These are phyloP conservation scores for Lactarius hengduanensis DNA, from an alignment of 768 basidiomycete species.

Conservation along the genomic window DNA sequence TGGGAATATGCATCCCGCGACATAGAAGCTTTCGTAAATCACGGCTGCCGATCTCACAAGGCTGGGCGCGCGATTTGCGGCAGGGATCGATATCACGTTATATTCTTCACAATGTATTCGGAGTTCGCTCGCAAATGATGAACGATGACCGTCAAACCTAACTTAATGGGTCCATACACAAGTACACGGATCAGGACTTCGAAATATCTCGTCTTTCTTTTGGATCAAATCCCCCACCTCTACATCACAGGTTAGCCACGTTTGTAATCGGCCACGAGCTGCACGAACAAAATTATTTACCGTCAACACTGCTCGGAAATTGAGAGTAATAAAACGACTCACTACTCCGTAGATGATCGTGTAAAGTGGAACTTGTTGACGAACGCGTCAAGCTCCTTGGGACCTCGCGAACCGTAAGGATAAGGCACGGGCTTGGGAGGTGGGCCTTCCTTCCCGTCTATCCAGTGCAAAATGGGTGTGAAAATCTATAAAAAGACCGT, in stretches of 20 bases:
- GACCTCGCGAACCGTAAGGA: slow-evolving; percentile 95
- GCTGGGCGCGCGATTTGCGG: neutral
- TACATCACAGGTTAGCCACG: slow-evolving; percentile 52
- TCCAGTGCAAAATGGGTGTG: slow-evolving; percentile 94
- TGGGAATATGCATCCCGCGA: slow-evolving; percentile 10
- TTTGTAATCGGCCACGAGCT: slow-evolving; percentile 78
- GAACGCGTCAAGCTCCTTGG: slow-evolving; percentile 76
- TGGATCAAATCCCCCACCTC: slow-evolving; percentile 11
- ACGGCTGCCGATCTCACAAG: neutral
- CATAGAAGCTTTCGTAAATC: slow-evolving; percentile 5
- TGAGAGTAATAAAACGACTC: slow-evolving; percentile 34
- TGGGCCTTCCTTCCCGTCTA: slow-evolving; percentile 71
- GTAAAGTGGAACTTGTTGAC: slow-evolving; percentile 75
- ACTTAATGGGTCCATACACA: slow-evolving; percentile 10
- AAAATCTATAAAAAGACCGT: slow-evolving; percentile 60
- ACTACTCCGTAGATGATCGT: slow-evolving; percentile 71
- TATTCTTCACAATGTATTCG: slow-evolving; percentile 1
- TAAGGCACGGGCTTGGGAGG: slow-evolving; percentile 74
- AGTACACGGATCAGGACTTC: slow-evolving; percentile 12
- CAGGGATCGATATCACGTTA: neutral
- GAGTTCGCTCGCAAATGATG: slow-evolving; percentile 3
- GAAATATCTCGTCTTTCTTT: slow-evolving; percentile 10
- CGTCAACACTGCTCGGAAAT: slow-evolving; percentile 14
- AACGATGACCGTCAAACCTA: neutral
- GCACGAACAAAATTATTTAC: neutral